These are phyloP conservation scores for Wickerhamomyces sp. DNA, from an alignment of 1,139 yeast genomes.

Conservation along the genomic window DNA sequence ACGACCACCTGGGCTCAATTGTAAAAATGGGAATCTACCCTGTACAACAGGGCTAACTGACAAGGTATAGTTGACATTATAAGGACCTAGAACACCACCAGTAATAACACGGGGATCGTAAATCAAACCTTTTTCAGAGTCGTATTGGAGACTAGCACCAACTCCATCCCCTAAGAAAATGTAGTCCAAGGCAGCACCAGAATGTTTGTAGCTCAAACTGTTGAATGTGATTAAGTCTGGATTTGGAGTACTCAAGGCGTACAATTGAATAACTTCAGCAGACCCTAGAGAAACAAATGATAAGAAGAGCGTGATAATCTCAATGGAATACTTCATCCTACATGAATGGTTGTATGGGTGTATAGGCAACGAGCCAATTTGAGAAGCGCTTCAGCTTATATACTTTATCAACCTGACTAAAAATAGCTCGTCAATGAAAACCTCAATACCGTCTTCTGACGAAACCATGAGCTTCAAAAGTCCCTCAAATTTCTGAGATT, in stretches of 20 bases:
- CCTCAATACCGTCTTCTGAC: no score
- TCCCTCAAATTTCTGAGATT: no score
- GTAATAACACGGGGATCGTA: not conserved
- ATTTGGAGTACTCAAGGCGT: not conserved
- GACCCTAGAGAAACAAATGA: not conserved
- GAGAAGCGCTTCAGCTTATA: no score
- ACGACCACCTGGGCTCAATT: conserved; percentile 6
- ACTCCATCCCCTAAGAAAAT: not conserved
- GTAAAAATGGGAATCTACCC: conserved; percentile 10
- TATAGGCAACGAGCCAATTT: not conserved
- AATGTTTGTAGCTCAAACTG: not conserved
- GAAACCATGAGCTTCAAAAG: no score
- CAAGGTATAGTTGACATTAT: conserved; percentile 3
- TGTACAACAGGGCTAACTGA: not conserved
- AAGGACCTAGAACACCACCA: not conserved
- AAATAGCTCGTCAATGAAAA: no score
- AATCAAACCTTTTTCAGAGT: not conserved
- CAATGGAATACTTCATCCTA: no score
- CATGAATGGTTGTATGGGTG: not conserved
- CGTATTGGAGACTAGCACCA: not conserved
- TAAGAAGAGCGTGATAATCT: not conserved
- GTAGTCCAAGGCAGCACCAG: not conserved
- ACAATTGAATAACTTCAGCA: not conserved
- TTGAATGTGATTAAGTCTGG: not conserved
- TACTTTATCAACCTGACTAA: no score